Conservation (phyloP, 2,329 filamentous ascomycete genomes). For the Stemphylium beticola region DNA sequence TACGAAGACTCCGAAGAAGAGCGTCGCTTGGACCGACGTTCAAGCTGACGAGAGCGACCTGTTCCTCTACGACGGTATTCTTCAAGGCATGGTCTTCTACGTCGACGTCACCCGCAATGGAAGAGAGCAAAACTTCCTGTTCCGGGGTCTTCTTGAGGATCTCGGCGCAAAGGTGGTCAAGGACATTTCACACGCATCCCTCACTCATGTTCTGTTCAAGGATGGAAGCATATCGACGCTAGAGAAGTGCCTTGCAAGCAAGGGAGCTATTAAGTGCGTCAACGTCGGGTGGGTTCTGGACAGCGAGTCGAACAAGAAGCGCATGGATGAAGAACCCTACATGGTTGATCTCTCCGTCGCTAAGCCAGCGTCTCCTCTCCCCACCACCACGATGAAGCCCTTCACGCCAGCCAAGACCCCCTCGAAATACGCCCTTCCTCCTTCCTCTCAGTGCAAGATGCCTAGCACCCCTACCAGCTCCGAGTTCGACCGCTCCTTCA, state of each 20-base stretch:
- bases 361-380: conserved; percentile 28
- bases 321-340: conserved; percentile 43
- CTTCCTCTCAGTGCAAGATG: conserved; percentile 31
- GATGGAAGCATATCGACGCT: conserved; percentile 81
- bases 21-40: conserved; percentile 41
- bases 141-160: conserved; percentile 76
- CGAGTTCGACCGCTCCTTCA: conserved; percentile 38
- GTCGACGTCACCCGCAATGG: conserved; percentile 86
- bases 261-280: conserved; percentile 81
- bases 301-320: conserved; percentile 44
- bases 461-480: conserved; percentile 36
- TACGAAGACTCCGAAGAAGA: conserved; percentile 46
- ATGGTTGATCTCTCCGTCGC: conserved; percentile 37
- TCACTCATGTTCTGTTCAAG: conserved; percentile 91
- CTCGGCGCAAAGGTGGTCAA: conserved; percentile 84
- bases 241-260: conserved; percentile 76
- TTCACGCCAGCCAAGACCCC: conserved; percentile 44
- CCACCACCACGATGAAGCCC: conserved; percentile 24
- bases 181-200: conserved; percentile 69
- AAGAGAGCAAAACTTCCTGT: conserved; percentile 64
- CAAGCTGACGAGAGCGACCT: conserved; percentile 29
- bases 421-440: conserved; percentile 31
- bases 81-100: conserved; percentile 72
- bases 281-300: conserved; percentile 89
- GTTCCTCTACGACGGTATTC: conserved; percentile 32